A percentile compares a stretch with the other conserved stretches of the same genome.
Conservation (phyloP, 352 stramenopile species). For the Globisporangium takayamanum region DNA sequence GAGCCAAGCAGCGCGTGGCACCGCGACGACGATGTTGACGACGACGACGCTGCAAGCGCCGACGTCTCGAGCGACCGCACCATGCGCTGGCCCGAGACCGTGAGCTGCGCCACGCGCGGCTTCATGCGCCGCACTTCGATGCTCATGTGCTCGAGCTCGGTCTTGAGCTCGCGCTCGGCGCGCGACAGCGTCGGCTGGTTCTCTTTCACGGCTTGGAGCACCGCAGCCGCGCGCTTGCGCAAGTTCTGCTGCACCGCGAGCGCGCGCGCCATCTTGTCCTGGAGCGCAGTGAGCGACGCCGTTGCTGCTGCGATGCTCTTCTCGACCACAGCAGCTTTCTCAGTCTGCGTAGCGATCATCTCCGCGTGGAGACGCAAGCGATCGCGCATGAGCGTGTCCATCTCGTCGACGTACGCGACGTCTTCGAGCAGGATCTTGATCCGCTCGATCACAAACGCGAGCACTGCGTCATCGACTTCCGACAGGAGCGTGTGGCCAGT, state of each 20-base stretch:
- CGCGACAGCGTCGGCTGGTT: slow-evolving; percentile 74
- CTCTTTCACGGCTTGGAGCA: slow-evolving; percentile 76
- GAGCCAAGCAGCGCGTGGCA: slow-evolving; percentile 1
- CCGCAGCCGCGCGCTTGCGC: slow-evolving; percentile 63
- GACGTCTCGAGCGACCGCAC: slow-evolving; percentile 44
- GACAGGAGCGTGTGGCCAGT: slow-evolving; percentile 51
- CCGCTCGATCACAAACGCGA: slow-evolving; percentile 70
- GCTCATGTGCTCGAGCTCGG: slow-evolving; percentile 57
- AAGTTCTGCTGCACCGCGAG: slow-evolving; percentile 68
- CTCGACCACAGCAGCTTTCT: slow-evolving; percentile 37
- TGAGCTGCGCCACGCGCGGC: slow-evolving; percentile 64
- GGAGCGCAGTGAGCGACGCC: slow-evolving; percentile 30
- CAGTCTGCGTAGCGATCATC: slow-evolving; percentile 45
- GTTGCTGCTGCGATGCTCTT: slow-evolving; percentile 26
- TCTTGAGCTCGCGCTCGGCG: slow-evolving; percentile 65
- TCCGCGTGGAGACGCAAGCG: slow-evolving; percentile 50
- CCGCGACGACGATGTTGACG: slow-evolving; percentile 15
- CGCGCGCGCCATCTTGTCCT: slow-evolving; percentile 51
- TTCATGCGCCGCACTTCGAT: slow-evolving; percentile 65
- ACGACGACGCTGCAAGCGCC: slow-evolving; percentile 18
- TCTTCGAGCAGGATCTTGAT: slow-evolving; percentile 45
- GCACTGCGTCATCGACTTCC: slow-evolving; percentile 61
- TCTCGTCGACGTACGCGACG: slow-evolving; percentile 66
- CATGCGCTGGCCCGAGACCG: slow-evolving; percentile 50
- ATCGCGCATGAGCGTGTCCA: slow-evolving; percentile 60